Conservation (phyloP, 257 asterid genomes). For the Solanum microdontum region DNA sequence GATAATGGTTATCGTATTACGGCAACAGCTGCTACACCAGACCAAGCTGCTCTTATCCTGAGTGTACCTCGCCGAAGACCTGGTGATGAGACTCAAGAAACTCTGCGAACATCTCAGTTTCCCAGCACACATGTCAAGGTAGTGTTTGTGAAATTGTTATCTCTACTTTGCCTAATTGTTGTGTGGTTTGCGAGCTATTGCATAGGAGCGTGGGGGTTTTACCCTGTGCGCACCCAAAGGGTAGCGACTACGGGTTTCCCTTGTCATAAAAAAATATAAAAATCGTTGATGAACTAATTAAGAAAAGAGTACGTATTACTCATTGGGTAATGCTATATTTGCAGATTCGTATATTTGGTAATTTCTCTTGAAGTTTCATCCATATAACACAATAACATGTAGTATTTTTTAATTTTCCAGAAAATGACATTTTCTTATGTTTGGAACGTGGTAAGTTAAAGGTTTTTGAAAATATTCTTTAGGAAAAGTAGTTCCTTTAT, state of each 20-base stretch:
- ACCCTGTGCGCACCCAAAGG: neutral
- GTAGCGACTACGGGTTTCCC: neutral
- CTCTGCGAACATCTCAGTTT: slow-evolving; percentile 35
- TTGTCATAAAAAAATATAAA: too few species aligned
- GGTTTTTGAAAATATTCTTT: neutral
- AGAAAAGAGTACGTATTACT: neutral
- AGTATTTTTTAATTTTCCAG: neutral
- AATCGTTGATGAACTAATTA: neutral
- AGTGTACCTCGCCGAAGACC: slow-evolving; percentile 33
- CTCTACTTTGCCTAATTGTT: neutral
- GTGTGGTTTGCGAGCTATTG: neutral
- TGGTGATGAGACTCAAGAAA: slow-evolving; percentile 33
- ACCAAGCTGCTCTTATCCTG: slow-evolving; percentile 39
- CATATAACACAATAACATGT: neutral
- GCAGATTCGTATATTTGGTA: neutral
- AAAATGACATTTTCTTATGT: neutral
- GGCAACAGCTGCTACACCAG: slow-evolving; percentile 32
- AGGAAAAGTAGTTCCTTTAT: neutral
- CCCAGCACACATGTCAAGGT: slow-evolving; percentile 35
- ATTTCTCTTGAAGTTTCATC: neutral
- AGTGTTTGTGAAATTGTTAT: neutral
- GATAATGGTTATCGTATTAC: slow-evolving; percentile 34
- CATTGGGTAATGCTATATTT: neutral
- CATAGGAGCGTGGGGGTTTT: neutral
- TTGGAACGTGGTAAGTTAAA: neutral